Percentiles rank a stretch among this genome's conserved stretches.
Conservation (phyloP, 768 basidiomycete genomes). For the Gloeopeniophorella convolvens region DNA sequence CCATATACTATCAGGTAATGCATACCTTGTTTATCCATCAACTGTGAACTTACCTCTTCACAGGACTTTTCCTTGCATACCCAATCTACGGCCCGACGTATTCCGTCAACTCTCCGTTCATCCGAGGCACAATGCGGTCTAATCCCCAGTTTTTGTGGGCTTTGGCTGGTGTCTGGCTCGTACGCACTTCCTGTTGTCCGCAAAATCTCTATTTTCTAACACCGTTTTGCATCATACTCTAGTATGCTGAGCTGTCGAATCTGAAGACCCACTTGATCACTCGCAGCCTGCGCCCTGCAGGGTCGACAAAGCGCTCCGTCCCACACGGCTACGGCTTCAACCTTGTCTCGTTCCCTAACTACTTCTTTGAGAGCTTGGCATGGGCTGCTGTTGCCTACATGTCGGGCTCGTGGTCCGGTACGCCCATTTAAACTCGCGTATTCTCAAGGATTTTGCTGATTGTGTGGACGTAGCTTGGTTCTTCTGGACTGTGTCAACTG, state of each 20-base stretch:
- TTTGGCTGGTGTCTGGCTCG: constrained; percentile 66
- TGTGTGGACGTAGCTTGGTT: constrained; percentile 40
- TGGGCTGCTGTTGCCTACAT: constrained; percentile 70
- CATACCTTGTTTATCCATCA: not conserved
- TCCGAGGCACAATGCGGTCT: constrained; percentile 56
- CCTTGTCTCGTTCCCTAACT: constrained; percentile 86
- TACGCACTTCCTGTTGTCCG: constrained; percentile 37
- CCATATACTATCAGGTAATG: constrained; percentile 63
- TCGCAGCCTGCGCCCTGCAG: constrained; percentile 75
- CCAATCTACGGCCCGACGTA: constrained; percentile 80
- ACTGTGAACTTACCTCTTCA: constrained; percentile 1
- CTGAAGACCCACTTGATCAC: constrained; percentile 75
- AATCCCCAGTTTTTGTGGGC: constrained; percentile 61
- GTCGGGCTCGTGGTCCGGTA: constrained; percentile 73
- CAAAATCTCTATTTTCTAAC: not conserved
- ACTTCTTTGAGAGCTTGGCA: constrained; percentile 80
- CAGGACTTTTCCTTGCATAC: constrained; percentile 70
- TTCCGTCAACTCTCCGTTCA: constrained; percentile 54
- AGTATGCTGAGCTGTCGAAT: constrained; percentile 88
- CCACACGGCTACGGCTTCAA: constrained; percentile 92
- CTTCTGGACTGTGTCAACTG: constrained; percentile 56
- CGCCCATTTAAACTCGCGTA: constrained; percentile 25
- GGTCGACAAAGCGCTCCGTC: constrained; percentile 72
- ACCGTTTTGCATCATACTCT: not conserved
- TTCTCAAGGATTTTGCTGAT: not conserved